These are phyloP conservation scores for Metarhizium sp. DNA, from an alignment of 2,329 filamentous ascomycete genomes.

Conservation along the genomic window DNA sequence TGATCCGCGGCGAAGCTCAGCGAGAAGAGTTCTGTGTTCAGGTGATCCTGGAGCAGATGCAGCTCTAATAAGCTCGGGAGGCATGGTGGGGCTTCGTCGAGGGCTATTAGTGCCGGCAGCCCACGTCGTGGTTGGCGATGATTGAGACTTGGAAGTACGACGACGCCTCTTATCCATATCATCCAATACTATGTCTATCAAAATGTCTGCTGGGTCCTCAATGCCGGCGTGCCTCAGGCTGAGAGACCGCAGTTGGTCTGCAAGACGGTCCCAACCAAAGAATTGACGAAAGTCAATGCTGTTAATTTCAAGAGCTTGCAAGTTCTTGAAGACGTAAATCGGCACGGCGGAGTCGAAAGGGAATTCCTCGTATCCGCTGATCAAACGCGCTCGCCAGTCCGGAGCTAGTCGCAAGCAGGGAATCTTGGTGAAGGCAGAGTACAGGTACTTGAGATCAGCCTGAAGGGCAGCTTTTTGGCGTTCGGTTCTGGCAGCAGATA, in stretches of 20 bases:
- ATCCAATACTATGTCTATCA: conserved; percentile 89
- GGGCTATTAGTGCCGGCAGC: conserved; percentile 45
- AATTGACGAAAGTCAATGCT: conserved; percentile 96
- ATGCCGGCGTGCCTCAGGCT: conserved; percentile 80
- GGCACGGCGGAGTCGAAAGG: conserved; percentile 96
- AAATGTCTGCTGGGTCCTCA: conserved; percentile 81
- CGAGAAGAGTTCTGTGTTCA: conserved; percentile 35
- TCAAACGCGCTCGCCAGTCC: conserved; percentile 85
- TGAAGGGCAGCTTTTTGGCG: conserved; percentile 80
- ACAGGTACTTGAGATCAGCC: conserved; percentile 88
- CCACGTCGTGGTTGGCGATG: conserved; percentile 69
- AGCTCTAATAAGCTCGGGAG: conserved; percentile 58
- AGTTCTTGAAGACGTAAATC: conserved; percentile 93
- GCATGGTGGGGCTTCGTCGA: conserved; percentile 52
- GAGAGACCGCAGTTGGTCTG: conserved; percentile 83
- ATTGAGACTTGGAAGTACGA: conserved; percentile 76
- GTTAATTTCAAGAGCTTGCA: conserved; percentile 86
- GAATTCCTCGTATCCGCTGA: conserved; percentile 92
- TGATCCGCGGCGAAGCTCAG: conserved; percentile 50
- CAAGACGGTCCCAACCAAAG: conserved; percentile 90
- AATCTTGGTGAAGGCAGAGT: conserved; percentile 97
- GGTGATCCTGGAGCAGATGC: conserved; percentile 59
- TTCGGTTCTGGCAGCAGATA: conserved; percentile 73
- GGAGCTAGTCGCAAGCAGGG: conserved; percentile 82
- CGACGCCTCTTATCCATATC: conserved; percentile 90